Base-by-base conservation (phyloP, 371 early-diverging fungal species). In the Lichtheimia ornata region DNA sequence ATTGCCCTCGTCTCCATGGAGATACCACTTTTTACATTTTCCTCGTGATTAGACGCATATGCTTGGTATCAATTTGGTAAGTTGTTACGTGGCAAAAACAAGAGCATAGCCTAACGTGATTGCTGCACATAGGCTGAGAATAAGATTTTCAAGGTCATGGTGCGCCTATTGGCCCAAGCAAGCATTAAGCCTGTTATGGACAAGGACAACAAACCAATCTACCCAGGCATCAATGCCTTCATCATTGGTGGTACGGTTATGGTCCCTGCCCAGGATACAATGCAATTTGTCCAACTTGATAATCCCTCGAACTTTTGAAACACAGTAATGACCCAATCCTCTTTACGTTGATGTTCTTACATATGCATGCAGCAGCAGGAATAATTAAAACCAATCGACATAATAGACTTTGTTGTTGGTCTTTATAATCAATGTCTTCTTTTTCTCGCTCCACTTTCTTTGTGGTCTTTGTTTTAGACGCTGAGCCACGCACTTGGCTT, bases 261-360 rank as follows among this genome's bases (percentile, higher is more conserved):
- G 20, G 9, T 28, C 14, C 53, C 53, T 18, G 41, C 14, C 5
- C 18, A 53, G 6, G 41, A 20, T 22, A 35, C 11, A 7, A 50
- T 64, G 14, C 59, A 58, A 14, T 28, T 63, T 28, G 44, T 44
- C 40, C 35, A 52, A 35, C 58, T 58, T 43, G 24, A 9, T 2
- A 58, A 63, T 58, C n/a, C 49, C 40, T 35, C 57, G 5, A 11
- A 51, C 13, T 9, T 35, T 11, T 35, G 9, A 35, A 9, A 22
- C 35, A 0, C 1, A 9, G 1, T 1, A 9, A 5, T 35, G 11
- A 9, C 1, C 9, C 5, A 4, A 5, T 11, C 5, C 9, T 35
- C 9, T 28, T 28, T 28, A 5, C 7, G 4, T 22, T 7, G 7
- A 22, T 28, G 22, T 22, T 22, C 22, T 22, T 22, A 22, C 1